A percentile compares a stretch with the other conserved stretches of the same genome.
phyloP scores from a whole-genome alignment of 176 grass and related monocot genomes.

The Ensete ventricosum region DNA sequence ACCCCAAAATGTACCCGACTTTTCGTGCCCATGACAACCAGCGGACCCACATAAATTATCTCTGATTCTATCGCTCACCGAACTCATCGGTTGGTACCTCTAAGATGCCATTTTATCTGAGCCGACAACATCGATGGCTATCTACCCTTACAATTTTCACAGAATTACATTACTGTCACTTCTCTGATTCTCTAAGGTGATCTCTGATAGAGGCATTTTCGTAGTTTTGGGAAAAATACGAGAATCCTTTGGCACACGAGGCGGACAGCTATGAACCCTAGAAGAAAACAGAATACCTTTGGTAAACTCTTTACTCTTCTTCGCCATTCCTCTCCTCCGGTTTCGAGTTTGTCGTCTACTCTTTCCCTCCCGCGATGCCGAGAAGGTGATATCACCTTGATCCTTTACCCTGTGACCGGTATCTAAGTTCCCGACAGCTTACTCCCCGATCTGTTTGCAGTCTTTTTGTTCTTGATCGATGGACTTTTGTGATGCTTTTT shows the following conservation, averaged over 20 bases:
- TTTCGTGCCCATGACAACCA: no score
- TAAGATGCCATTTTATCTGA: no score
- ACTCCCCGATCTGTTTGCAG: not conserved
- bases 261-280: not conserved
- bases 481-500: not conserved
- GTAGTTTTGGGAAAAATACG: no score
- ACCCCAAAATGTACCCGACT: no score
- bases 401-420: not conserved
- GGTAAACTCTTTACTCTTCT: not conserved
- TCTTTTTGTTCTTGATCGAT: not conserved
- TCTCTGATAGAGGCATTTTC: no score
- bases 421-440: not conserved
- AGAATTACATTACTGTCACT: no score
- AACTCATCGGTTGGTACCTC: no score
- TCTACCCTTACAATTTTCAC: no score
- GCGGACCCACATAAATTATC: no score
- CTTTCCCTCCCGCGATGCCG: not conserved
- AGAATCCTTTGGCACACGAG: not conserved
- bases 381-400: not conserved
- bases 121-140: no score
- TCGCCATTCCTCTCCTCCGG: not conserved
- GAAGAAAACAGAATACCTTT: not conserved
- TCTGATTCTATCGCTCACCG: no score
- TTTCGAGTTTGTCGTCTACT: not conserved
- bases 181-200: no score